Conservation (phyloP, 495 filamentous ascomycete genomes). For the Paragyromitra xinjiangensis region DNA sequence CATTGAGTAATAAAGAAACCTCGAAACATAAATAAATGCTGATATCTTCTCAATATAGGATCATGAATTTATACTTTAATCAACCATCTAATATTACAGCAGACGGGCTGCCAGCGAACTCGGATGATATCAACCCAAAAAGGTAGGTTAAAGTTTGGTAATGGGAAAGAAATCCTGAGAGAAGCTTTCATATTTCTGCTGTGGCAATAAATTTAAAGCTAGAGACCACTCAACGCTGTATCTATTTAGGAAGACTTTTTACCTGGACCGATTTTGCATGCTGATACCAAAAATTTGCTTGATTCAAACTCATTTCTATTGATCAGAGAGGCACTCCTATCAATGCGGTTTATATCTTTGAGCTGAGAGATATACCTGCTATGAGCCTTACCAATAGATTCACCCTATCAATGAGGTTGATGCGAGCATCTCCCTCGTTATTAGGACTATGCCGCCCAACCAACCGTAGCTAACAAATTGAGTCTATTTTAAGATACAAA, state of each 20-base stretch:
- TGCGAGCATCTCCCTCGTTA: neutral
- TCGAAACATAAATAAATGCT: neutral
- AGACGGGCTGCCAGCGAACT: slow-evolving; percentile 12
- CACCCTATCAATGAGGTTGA: neutral
- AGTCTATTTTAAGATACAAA: neutral
- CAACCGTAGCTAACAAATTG: neutral
- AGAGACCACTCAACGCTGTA: slow-evolving; percentile 5
- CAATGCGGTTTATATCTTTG: too few species aligned
- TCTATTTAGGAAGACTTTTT: neutral
- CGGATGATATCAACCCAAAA: slow-evolving; percentile 3
- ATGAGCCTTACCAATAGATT: neutral
- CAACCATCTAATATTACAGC: slow-evolving; percentile 43
- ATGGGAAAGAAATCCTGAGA: neutral
- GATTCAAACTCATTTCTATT: too few species aligned
- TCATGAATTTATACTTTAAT: slow-evolving; percentile 55
- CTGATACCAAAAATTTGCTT: too few species aligned
- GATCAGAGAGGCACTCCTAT: too few species aligned
- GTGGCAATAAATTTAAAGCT: neutral
- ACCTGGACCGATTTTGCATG: too few species aligned
- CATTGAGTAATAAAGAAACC: neutral
- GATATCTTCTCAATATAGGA: neutral
- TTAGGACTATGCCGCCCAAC: neutral
- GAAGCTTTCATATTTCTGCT: neutral
- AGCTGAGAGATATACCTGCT: neutral
- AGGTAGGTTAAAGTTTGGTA: neutral